These are phyloP conservation scores for Wolfiporia cocos DNA, from an alignment of 1,284 basidiomycete genomes.

Conservation along the genomic window DNA sequence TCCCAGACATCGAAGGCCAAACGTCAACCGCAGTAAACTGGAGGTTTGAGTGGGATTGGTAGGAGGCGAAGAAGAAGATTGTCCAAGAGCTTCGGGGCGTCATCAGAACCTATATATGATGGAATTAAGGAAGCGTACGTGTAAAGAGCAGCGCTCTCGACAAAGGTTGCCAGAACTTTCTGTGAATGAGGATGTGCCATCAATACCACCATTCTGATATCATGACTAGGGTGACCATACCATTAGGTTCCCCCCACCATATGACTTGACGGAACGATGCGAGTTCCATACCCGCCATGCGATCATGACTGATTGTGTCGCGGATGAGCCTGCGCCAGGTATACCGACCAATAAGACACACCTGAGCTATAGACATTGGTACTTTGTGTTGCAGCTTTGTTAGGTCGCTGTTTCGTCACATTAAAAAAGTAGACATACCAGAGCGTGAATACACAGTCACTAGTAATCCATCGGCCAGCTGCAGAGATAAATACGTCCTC, in stretches of 20 bases:
- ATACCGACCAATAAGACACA: neutral
- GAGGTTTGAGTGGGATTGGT: neutral
- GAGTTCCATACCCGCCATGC: slow-evolving; percentile 1
- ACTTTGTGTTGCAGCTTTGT: no score
- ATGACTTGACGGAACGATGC: neutral
- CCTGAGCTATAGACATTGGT: slow-evolving; percentile 4
- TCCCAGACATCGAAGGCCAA: neutral
- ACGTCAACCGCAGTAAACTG: neutral
- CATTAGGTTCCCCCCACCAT: neutral
- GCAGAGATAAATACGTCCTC: slow-evolving; percentile 12
- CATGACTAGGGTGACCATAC: neutral
- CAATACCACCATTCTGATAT: neutral
- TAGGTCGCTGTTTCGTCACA: no score
- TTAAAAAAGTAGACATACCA: no score
- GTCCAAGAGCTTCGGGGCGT: neutral
- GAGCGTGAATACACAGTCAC: slow-evolving; percentile 3
- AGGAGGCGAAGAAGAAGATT: neutral
- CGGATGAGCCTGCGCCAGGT: no score
- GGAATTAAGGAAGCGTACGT: neutral
- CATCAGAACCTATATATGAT: neutral
- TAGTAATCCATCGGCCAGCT: slow-evolving; percentile 11
- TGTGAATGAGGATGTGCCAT: neutral
- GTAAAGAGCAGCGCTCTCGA: slow-evolving; percentile 2
- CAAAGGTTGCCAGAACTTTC: neutral
- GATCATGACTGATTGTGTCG: neutral